Conservation (phyloP, 75 land plant species). For the Azolla pinnata region DNA sequence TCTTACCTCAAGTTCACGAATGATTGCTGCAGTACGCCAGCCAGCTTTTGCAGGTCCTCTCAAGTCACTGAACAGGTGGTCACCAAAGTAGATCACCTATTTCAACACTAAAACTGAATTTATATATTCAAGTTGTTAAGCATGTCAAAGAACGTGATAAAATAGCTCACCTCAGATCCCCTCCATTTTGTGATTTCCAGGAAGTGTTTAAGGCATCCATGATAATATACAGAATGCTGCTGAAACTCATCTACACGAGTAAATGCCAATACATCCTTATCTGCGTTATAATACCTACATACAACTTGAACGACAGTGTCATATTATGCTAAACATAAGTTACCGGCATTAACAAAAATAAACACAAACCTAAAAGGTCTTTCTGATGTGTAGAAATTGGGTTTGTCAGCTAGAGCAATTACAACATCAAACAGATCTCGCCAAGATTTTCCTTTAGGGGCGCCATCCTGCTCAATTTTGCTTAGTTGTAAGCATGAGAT, state of each 20-base stretch:
- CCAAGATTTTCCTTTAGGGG: conserved; percentile 52
- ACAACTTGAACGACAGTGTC: too few relatives aligned
- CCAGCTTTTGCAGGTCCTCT: conserved; percentile 99
- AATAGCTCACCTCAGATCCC: conserved; percentile 65
- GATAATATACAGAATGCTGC: conserved; percentile 73
- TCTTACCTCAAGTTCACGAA: conserved; percentile 80
- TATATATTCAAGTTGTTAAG: too few relatives aligned
- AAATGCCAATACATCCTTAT: conserved; percentile 74
- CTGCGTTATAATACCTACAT: conserved; percentile 59
- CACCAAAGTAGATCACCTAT: conserved; percentile 84
- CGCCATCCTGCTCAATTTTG: conserved; percentile 52
- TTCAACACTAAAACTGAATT: too few relatives aligned
- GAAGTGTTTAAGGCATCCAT: conserved; percentile 88
- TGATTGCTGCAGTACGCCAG: conserved; percentile 98
- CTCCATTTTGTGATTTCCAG: conserved; percentile 89
- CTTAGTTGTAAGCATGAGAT: too few relatives aligned
- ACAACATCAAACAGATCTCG: conserved; percentile 95
- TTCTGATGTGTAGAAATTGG: conserved; percentile 85
- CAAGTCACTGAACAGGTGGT: conserved; percentile 87
- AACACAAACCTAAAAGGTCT: conserved; percentile 75
- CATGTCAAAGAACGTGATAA: neutral
- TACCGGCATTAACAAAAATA: neutral
- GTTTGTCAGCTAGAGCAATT: conserved; percentile 90
- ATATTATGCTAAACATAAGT: too few relatives aligned
- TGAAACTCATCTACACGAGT: conserved; percentile 64